A percentile compares a stretch with the other conserved stretches of the same genome.
phyloP scores from a whole-genome alignment of 257 asterid genomes.

The Solanum virginianum region DNA sequence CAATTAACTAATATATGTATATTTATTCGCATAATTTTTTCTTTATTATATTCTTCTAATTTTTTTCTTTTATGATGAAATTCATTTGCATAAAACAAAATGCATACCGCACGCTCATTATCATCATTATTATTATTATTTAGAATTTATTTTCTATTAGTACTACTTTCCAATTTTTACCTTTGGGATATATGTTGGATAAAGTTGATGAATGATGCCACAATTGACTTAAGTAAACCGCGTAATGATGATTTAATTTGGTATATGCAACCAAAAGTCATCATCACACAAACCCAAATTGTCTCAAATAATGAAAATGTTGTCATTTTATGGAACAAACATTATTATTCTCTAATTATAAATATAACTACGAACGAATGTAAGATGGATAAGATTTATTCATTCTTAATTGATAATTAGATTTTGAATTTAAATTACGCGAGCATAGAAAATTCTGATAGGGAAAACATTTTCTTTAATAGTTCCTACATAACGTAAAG shows the following conservation, averaged over 20 bases:
- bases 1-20: too few species aligned
- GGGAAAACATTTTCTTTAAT: neutral
- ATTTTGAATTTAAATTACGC: neutral
- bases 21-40: too few species aligned
- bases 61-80: neutral
- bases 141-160: neutral
- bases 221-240: neutral
- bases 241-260: neutral
- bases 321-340: neutral
- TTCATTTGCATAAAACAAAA: neutral
- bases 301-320: neutral
- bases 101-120: neutral
- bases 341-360: neutral
- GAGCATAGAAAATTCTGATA: neutral
- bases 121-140: neutral
- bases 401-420: fast-evolving
- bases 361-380: fast-evolving
- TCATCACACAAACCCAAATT: neutral
- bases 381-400: neutral
- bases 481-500: neutral
- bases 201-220: neutral
- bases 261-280: neutral
- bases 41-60: neutral
- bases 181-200: neutral
- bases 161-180: neutral